These are phyloP conservation scores for Pelargonium exstipulatum DNA, from an alignment of 441 rosid species.

Conservation along the genomic window DNA sequence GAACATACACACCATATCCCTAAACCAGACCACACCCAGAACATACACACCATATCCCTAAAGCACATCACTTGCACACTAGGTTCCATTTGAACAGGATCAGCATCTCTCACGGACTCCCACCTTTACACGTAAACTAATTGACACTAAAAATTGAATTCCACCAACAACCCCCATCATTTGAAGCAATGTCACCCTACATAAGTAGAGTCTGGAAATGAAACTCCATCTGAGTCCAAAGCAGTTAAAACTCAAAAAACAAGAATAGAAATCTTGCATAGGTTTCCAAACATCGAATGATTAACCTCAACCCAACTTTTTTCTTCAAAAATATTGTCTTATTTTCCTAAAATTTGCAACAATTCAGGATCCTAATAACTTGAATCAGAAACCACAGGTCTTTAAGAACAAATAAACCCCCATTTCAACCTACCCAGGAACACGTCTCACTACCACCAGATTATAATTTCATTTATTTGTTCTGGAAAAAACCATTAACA, in stretches of 20 bases:
- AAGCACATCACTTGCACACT: not conserved
- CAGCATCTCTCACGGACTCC: not conserved
- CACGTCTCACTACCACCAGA: not conserved
- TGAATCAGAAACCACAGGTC: no score
- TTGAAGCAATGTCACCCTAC: not conserved
- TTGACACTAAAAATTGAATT: not conserved
- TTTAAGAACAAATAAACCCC: not conserved
- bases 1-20: not conserved
- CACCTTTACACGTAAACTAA: not conserved
- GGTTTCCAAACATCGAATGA: not conserved
- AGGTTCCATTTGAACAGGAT: not conserved
- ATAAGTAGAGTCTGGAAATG: not conserved
- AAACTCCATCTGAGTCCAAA: no score
- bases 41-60: not conserved
- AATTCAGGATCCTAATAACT: not conserved
- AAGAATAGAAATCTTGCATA: not conserved
- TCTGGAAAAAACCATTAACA: no score
- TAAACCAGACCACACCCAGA: not conserved
- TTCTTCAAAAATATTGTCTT: no score
- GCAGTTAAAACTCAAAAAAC: no score
- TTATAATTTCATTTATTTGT: not conserved
- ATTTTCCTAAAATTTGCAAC: not conserved
- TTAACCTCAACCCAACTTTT: not conserved
- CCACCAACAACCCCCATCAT: not conserved
- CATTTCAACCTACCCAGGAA: not conserved